A percentile compares a stretch with the other conserved stretches of the same genome.
phyloP scores from a whole-genome alignment of 2,329 filamentous ascomycete species.

The Epichloe elymi region DNA sequence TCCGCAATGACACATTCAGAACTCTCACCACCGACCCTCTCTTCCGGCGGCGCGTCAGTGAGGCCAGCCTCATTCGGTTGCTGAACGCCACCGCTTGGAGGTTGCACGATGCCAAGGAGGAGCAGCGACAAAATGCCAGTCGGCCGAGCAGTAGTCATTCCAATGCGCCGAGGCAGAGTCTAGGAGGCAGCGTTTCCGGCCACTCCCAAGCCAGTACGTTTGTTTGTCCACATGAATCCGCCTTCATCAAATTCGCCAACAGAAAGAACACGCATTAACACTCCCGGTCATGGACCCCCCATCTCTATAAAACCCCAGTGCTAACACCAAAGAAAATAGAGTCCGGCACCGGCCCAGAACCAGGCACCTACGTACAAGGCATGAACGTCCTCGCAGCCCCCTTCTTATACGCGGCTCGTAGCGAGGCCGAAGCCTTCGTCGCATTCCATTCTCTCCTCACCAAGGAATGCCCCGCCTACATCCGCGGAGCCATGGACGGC shows the following conservation, averaged over 20 bases:
- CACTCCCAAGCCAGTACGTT: slow-evolving; percentile 27
- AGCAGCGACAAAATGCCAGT: slow-evolving; percentile 22
- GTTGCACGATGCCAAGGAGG: slow-evolving; percentile 63
- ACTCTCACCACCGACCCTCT: slow-evolving; percentile 94
- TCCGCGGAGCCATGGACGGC: slow-evolving; percentile 91
- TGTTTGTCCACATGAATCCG: slow-evolving; percentile 10
- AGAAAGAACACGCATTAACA: neutral
- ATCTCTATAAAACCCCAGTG: neutral
- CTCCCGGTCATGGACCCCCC: neutral
- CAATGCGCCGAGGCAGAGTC: slow-evolving; percentile 18
- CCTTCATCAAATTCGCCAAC: neutral
- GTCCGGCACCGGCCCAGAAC: slow-evolving; percentile 41
- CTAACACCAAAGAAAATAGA: slow-evolving; percentile 47
- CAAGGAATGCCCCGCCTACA: slow-evolving; percentile 81
- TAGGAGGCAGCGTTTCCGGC: slow-evolving; percentile 22
- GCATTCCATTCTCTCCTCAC: slow-evolving; percentile 83
- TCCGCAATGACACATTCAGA: slow-evolving; percentile 95
- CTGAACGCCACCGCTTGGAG: slow-evolving; percentile 94
- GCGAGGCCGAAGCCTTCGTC: slow-evolving; percentile 87
- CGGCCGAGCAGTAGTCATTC: slow-evolving; percentile 26
- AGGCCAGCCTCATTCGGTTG: slow-evolving; percentile 85
- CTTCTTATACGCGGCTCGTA: slow-evolving; percentile 86
- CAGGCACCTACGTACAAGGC: slow-evolving; percentile 89
- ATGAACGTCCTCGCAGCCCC: slow-evolving; percentile 98
- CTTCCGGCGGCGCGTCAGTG: slow-evolving; percentile 87